Conservation (phyloP, 2,329 filamentous ascomycete genomes). For the Monosporascus sp. region DNA sequence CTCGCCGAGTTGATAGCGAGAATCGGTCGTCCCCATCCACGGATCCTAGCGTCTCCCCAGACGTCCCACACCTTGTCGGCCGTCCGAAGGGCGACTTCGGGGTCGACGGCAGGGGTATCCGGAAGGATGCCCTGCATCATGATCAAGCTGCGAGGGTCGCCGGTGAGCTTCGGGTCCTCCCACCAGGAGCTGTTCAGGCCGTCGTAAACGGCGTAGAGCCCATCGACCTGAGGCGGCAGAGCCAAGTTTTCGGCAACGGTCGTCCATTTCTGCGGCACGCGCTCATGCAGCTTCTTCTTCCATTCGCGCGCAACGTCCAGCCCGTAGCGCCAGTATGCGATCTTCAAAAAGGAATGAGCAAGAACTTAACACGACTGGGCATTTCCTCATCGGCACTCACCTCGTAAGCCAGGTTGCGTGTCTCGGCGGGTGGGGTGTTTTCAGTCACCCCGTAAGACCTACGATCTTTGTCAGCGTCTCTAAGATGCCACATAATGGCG, state of each 20-base stretch:
- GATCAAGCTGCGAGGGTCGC: conserved; percentile 40
- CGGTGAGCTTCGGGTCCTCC: conserved; percentile 28
- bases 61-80: conserved; percentile 33
- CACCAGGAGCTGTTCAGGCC: conserved; percentile 42
- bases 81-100: conserved; percentile 30
- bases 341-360: neutral
- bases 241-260: conserved; percentile 38
- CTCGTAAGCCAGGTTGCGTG: conserved; percentile 45
- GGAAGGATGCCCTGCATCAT: conserved; percentile 42
- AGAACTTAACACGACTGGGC: neutral
- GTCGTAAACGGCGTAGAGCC: conserved; percentile 42
- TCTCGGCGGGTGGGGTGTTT: conserved; percentile 42
- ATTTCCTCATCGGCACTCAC: conserved; percentile 7
- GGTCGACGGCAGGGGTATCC: conserved; percentile 32
- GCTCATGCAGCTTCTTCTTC: conserved; percentile 34
- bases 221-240: conserved; percentile 35
- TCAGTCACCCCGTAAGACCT: conserved; percentile 45
- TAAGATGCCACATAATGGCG: neutral
- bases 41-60: conserved; percentile 38
- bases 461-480: neutral
- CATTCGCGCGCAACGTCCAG: conserved; percentile 39
- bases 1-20: conserved; percentile 41
- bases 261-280: conserved; percentile 35
- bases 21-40: conserved; percentile 43
- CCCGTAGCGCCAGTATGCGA: conserved; percentile 47